Evolutionary conservation across 139 green algal species (phyloP).

Genomic region (Ulvella scutata): DNA sequence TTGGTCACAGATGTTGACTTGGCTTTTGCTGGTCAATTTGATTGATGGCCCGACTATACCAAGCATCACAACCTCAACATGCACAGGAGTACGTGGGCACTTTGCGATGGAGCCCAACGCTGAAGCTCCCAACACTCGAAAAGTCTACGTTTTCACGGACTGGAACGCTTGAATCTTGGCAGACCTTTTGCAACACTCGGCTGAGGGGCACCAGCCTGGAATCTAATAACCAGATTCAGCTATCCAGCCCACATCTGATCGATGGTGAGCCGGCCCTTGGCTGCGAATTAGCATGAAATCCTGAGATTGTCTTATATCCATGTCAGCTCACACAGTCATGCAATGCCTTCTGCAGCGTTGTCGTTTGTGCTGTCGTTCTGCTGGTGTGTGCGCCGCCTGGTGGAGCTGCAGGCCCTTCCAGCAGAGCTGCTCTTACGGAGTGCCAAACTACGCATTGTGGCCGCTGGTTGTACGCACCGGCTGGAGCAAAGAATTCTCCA

Average conservation of each 20-base stretch:
- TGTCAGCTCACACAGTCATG: background rate
- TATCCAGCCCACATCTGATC: background rate
- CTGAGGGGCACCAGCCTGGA: background rate
- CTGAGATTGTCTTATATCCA: background rate
- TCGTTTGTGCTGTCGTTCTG: background rate
- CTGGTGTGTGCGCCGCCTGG: background rate
- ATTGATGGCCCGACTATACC: too few relatives aligned
- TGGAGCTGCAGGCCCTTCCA: background rate
- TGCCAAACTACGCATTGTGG: background rate
- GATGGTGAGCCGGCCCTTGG: background rate
- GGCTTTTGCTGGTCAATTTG: too few relatives aligned
- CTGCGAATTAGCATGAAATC: background rate
- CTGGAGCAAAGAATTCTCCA: background rate
- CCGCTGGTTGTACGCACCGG: background rate
- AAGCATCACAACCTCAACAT: too few relatives aligned
- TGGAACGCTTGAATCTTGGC: background rate
- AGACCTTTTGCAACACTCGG: background rate
- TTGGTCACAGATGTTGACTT: too few relatives aligned
- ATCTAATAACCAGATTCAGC: background rate
- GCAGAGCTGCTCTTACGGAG: background rate
- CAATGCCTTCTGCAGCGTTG: background rate
- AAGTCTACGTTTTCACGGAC: background rate
- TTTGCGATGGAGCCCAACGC: background rate
- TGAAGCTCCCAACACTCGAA: background rate
- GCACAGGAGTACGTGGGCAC: background rate